Base-by-base conservation (phyloP, 2,329 filamentous ascomycete species). In the Fusarium luffae region DNA sequence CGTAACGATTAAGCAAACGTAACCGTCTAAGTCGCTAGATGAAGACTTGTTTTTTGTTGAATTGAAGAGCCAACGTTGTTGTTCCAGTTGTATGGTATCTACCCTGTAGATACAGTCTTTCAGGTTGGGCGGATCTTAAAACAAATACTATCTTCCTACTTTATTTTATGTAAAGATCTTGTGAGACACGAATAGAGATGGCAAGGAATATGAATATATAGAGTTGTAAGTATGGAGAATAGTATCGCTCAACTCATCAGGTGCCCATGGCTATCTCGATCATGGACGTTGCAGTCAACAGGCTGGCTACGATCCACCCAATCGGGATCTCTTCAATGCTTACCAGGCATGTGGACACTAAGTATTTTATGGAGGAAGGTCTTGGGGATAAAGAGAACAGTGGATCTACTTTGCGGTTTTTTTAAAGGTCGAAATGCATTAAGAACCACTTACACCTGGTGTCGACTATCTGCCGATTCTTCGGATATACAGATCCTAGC, bases 91-190 rank as follows among this genome's bases (percentile, higher is more conserved):
- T 0, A 37, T n/a, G 10, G 9, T 6, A 37, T 4, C 34, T 37
- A 37, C 34, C 34, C 34, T 37, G 34, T n/a, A 37, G 34, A 37
- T n/a, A 2, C 10, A 6, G 18, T 12, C 18, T n/a, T 4, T 12
- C 18, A 37, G 6, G 10, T n/a, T 10, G 34, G 34, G 34, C 34
- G 10, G 18, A 7, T 37, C 34, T 7, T 7, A 12, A n/a, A n/a
- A n/a, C 18, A 6, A n/a, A 7, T n/a, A n/a, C 3, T 12, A 37
- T n/a, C 18, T 12, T n/a, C 18, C 18, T 11, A 12, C 11, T 37
- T 5, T n/a, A 1, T n/a, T 7, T 37, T 7, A 7, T 2, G 6
- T n/a, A n/a, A n/a, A 37, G 0, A 37, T 37, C 6, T 7, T 37
- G 18, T 11, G 34, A n/a, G 18, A n/a, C 18, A 7, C 5, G 18